Evolutionary conservation across 805 yeast genomes (phyloP).

Genomic region (Yamadazyma takamatsuzukensis): DNA sequence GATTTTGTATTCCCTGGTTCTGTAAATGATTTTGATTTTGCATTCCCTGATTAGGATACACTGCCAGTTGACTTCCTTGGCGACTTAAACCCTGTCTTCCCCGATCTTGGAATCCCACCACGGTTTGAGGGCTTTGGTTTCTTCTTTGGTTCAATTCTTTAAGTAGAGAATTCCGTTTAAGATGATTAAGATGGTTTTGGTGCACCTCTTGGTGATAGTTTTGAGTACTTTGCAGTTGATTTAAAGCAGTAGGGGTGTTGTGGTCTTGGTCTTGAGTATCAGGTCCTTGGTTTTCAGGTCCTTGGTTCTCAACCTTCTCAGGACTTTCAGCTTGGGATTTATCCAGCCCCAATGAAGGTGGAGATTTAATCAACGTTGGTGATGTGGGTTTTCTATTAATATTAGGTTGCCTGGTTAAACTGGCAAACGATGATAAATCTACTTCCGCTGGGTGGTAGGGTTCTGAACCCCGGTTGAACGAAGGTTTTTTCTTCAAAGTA

Average conservation of each 20-base stretch:
- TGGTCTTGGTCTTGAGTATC: neutral
- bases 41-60: neutral
- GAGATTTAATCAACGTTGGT: neutral
- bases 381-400: neutral
- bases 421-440: constrained; percentile 41
- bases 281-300: neutral
- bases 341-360: neutral
- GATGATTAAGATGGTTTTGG: constrained; percentile 11
- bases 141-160: constrained; percentile 20
- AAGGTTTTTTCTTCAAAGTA: constrained; percentile 1
- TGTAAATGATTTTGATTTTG: neutral
- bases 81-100: constrained; percentile 7
- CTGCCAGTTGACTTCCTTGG: constrained; percentile 1
- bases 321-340: neutral
- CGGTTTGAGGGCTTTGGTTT: constrained; percentile 7
- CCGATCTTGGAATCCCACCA: no score
- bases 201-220: constrained; percentile 17
- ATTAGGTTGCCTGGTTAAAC: constrained; percentile 43
- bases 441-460: constrained; percentile 47
- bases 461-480: constrained; percentile 9
- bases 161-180: constrained; percentile 8
- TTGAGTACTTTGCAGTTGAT: constrained; percentile 7
- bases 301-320: neutral
- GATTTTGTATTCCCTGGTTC: neutral
- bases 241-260: constrained; percentile 1